Evolutionary conservation across 73 alveolate genomes (phyloP), one percentile per base, ranked within the genome.

Genomic region (Paramecium octaurelia): DNA sequence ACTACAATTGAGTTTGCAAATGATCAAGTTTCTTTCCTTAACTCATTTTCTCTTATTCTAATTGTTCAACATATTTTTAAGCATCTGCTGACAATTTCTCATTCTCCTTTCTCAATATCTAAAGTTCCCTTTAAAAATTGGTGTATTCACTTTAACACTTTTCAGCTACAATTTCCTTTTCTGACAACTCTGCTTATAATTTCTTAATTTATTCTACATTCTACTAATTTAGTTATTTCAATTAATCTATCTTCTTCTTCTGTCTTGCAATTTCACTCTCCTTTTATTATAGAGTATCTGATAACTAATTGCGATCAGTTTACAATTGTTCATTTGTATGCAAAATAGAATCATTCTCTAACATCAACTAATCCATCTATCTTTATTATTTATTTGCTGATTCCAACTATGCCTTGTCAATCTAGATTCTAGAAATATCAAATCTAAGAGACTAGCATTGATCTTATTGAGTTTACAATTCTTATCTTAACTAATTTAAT

Each of bases 391-490:
- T 80, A 11, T 46, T 42, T 20, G 43, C 14, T 42, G 70, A 23
- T 80, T 80, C 91, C 35, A 80, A 8, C 27, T 80, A 44, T 18
- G 70, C 91, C 48, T 80, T 80, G 21, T 80, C 91, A 5, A 80
- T 24, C 57, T 80, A 35, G 7, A 80, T 80, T 44, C 91, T 80
- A n/a, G 91, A 80, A 14, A 80, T 31, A 80, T 80, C 91, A 80
- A 80, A 80, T 24, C 57, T 44, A 7, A 80, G 27, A 9, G 76
- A 40, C 20, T 80, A 44, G 21, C 57, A 31, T 80, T 80, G 16
- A 40, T 80, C 91, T 11, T 46, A 43, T 23, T 44, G 38, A 24
- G 48, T 42, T 80, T 80, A 24, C 12, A 48, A 44, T 80, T 80
- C 91, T 18, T 21, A 80, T 80, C 35, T 44, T 20, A 80, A 20